Evolutionary conservation across 768 basidiomycete species (phyloP).

Genomic region (Amanita molliuscula): DNA sequence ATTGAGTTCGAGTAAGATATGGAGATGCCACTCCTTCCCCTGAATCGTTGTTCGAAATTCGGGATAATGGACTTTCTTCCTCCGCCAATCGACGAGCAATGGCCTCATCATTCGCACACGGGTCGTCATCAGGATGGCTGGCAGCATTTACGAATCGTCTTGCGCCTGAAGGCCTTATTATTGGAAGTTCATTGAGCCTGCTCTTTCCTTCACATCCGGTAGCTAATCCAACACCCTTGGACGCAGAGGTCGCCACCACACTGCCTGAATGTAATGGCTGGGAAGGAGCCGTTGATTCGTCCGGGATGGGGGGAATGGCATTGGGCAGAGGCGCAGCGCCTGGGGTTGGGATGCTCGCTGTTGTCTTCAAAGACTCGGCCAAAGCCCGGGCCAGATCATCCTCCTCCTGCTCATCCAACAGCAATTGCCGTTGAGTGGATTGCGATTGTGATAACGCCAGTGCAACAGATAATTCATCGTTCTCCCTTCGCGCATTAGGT

Average conservation of each 20-base stretch:
- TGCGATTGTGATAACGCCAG: slow-evolving; percentile 42
- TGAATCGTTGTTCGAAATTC: neutral
- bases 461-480: slow-evolving; percentile 36
- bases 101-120: neutral
- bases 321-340: neutral
- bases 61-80: slow-evolving; percentile 20
- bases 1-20: neutral
- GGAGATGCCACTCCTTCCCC: neutral
- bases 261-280: neutral
- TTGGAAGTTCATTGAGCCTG: neutral
- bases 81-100: slow-evolving; percentile 26
- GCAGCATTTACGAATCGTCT: neutral
- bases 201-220: neutral
- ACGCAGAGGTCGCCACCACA: neutral
- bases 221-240: neutral
- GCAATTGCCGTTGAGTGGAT: slow-evolving; percentile 19
- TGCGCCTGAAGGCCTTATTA: neutral
- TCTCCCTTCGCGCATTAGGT: slow-evolving; percentile 11
- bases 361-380: slow-evolving; percentile 33
- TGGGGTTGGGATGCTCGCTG: neutral
- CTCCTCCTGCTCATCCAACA: slow-evolving; percentile 42
- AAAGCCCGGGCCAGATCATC: slow-evolving; percentile 58
- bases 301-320: neutral
- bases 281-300: neutral
- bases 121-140: neutral